A percentile compares a stretch with the other conserved stretches of the same genome.
Conservation (phyloP, 208 protist species). For the Acanthamoeba lenticulata region DNA sequence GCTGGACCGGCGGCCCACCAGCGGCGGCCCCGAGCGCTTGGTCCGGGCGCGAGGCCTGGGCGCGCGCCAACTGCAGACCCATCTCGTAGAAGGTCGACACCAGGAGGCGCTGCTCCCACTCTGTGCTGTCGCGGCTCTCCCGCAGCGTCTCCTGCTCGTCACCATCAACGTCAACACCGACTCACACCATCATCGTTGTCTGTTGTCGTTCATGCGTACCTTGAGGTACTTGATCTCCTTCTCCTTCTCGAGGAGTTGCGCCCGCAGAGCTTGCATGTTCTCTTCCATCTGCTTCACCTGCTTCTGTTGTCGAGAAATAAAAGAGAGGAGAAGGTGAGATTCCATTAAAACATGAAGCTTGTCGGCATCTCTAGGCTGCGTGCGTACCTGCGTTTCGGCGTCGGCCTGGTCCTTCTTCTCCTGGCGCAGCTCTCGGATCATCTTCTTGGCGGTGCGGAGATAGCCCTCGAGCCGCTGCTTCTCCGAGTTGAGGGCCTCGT, state of each 20-base stretch:
- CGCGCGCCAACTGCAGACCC: slow-evolving; percentile 29
- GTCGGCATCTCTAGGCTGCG: not conserved
- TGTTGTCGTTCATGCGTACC: not conserved
- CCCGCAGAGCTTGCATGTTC: not conserved
- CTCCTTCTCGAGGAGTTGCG: slow-evolving; percentile 15
- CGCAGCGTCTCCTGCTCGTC: slow-evolving; percentile 33
- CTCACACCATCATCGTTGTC: no score
- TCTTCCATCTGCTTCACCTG: not conserved
- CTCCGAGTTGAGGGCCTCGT: not conserved
- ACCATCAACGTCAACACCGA: not conserved
- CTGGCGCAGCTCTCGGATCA: slow-evolving; percentile 46
- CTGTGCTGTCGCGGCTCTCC: slow-evolving; percentile 42
- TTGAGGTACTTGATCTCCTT: slow-evolving; percentile 6
- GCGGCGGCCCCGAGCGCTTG: not conserved
- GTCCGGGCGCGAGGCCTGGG: slow-evolving; percentile 14
- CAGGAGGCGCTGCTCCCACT: slow-evolving; percentile 45
- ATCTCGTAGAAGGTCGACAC: slow-evolving; percentile 65
- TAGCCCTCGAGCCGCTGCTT: slow-evolving; percentile 39
- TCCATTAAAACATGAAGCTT: not conserved
- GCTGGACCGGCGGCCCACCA: not conserved
- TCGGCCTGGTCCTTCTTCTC: slow-evolving; percentile 31
- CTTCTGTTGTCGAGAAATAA: not conserved
- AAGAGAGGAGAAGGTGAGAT: not conserved
- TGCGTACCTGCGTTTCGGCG: not conserved
- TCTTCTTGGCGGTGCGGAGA: slow-evolving; percentile 55